These are phyloP conservation scores for Gelatoporia subvermispora DNA, from an alignment of 768 basidiomycete genomes.

Conservation along the genomic window DNA sequence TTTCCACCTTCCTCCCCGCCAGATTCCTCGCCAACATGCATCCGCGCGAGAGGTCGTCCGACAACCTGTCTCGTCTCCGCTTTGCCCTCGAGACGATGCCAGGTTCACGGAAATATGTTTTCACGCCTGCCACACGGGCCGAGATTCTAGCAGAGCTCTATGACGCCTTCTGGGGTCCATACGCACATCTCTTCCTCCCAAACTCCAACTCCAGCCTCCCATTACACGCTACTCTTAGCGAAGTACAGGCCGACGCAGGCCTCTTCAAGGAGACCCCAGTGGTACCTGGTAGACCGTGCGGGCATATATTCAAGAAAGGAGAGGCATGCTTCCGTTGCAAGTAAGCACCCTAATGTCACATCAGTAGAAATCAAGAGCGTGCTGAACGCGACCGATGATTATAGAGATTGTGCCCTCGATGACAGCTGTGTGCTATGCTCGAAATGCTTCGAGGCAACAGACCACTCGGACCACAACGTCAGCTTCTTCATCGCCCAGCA, in stretches of 20 bases:
- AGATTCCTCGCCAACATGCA: slow-evolving; percentile 53
- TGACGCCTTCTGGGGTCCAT: slow-evolving; percentile 75
- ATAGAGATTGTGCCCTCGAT: slow-evolving; percentile 86
- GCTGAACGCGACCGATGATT: neutral
- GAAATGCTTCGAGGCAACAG: slow-evolving; percentile 84
- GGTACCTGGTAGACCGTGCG: slow-evolving; percentile 72
- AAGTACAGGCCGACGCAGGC: slow-evolving; percentile 57
- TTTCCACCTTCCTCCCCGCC: slow-evolving; percentile 41
- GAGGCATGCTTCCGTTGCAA: slow-evolving; percentile 94
- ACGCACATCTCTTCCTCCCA: slow-evolving; percentile 69
- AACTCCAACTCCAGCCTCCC: slow-evolving; percentile 59
- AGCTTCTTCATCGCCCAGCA: slow-evolving; percentile 92
- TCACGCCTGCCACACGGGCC: slow-evolving; percentile 67
- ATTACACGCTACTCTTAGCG: slow-evolving; percentile 58
- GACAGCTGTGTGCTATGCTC: slow-evolving; percentile 89
- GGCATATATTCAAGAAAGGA: slow-evolving; percentile 83
- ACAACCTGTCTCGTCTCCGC: slow-evolving; percentile 67
- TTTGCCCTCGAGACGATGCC: slow-evolving; percentile 81
- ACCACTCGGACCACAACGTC: slow-evolving; percentile 84
- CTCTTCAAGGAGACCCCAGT: slow-evolving; percentile 58
- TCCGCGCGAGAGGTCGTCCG: slow-evolving; percentile 47
- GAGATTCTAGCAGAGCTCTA: slow-evolving; percentile 82
- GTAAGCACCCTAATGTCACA: slow-evolving; percentile 40
- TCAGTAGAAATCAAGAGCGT: too few relatives aligned
- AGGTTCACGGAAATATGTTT: slow-evolving; percentile 70